Conservation (phyloP, 495 filamentous ascomycete genomes). For the Neurospora sp. region DNA sequence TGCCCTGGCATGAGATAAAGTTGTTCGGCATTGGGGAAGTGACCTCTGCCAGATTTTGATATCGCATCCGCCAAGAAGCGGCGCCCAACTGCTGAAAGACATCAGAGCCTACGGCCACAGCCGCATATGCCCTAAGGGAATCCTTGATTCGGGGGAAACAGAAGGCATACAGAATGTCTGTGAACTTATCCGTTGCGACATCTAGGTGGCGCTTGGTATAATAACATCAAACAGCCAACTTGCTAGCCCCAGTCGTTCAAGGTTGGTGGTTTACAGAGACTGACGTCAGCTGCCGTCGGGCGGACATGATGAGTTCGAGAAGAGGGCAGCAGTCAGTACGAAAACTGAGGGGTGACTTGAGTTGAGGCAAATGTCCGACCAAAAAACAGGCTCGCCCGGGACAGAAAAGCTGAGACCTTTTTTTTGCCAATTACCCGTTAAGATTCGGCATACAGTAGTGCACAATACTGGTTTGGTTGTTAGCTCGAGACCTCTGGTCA, state of each 20-base stretch:
- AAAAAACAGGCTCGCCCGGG: not conserved
- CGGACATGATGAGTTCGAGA: not conserved
- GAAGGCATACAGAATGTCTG: not conserved
- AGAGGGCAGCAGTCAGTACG: not conserved
- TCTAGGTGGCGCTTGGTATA: not conserved
- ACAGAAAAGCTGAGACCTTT: no score
- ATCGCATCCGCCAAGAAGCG: not conserved
- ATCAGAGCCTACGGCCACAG: not conserved
- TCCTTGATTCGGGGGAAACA: not conserved
- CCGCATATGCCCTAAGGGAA: not conserved
- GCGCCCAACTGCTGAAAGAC: not conserved
- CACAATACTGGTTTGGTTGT: no score
- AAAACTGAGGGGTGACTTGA: not conserved
- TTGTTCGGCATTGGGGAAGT: not conserved
- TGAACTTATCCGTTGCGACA: not conserved
- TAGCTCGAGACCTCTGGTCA: no score
- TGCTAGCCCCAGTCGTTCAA: not conserved
- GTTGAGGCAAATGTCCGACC: not conserved
- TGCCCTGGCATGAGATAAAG: not conserved
- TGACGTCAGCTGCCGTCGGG: not conserved
- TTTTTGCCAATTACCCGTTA: no score
- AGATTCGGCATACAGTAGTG: no score
- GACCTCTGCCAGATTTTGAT: not conserved
- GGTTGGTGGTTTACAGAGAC: not conserved
- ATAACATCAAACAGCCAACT: not conserved